Base-by-base conservation (phyloP, 192 early-diverging fungal species). In the Coemansia sp. region DNA sequence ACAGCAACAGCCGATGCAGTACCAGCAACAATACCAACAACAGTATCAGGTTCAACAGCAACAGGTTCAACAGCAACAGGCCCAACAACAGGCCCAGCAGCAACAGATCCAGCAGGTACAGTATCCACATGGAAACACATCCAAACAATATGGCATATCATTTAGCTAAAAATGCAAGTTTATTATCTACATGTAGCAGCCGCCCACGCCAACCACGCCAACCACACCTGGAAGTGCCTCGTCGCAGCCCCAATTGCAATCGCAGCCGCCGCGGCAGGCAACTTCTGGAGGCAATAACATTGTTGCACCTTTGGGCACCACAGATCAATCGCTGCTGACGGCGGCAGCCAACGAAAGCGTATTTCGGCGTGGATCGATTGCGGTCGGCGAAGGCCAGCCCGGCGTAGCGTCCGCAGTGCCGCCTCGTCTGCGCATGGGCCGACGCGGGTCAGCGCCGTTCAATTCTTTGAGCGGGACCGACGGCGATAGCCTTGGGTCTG, bases 401-500 rank as follows among this genome's bases (percentile, higher is more conserved):
- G 83, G 84, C 60, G 84, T 85, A n/a, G 77, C 85, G 29, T 87
- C 80, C 61, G 84, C 85, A 10, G 74, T 81, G 35, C 87, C 87
- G 25, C 31, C 74, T 16, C 67, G 71, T 6, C 65, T 82, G 68
- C 74, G 80, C 53, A 76, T 67, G 70, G 68, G 69, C 19, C 67
- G 74, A 47, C 67, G 74, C 55, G 64, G 67, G 12, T 76, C 79
- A 19, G 65, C 71, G 27, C 74, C 80, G 22, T 67, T 65, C 43
- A 70, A 63, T 29, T 56, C 63, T 6, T 29, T 45, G 8, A 10
- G 60, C 7, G 41, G 37, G 39, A 23, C 56, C 21, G 58, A 65
- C 29, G 51, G 53, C 1, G 66, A 57, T 29, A 58, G 39, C 19
- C 23, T 29, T 12, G 58, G 27, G 19, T 19, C 51, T 6, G 69